Percentiles rank a stretch among this genome's conserved stretches.
Evolutionary conservation across 768 basidiomycete species (phyloP).

Genomic region (Infundibulicybe gibba): DNA sequence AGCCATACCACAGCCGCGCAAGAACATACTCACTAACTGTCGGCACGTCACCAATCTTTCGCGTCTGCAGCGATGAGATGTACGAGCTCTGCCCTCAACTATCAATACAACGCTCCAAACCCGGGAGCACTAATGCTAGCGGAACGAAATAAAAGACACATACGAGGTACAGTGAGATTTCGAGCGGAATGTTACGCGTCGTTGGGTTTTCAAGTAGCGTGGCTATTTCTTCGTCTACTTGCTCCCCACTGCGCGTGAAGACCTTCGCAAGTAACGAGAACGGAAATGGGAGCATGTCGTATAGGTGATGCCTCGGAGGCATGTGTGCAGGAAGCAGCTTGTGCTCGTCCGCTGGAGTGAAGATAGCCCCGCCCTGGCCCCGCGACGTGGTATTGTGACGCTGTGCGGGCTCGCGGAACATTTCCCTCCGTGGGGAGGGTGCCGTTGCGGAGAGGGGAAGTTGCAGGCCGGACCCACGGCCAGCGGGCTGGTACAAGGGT

Average conservation of each 20-base stretch:
- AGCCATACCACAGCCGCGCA: slow-evolving; percentile 1
- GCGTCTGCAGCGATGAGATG: slow-evolving; percentile 51
- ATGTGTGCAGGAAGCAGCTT: slow-evolving; percentile 48
- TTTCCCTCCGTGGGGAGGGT: slow-evolving; percentile 14
- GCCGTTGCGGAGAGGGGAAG: slow-evolving; percentile 21
- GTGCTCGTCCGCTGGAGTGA: slow-evolving; percentile 36
- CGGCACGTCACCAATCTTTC: slow-evolving; percentile 54
- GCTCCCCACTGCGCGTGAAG: slow-evolving; percentile 44
- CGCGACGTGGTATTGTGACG: neutral
- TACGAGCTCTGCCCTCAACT: slow-evolving; percentile 53
- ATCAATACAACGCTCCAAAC: too few relatives aligned
- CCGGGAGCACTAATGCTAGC: too few relatives aligned
- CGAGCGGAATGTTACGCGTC: slow-evolving; percentile 64
- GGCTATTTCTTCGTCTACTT: slow-evolving; percentile 59
- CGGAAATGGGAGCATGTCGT: slow-evolving; percentile 70
- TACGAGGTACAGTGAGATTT: slow-evolving; percentile 67
- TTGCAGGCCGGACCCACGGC: slow-evolving; percentile 9
- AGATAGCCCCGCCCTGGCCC: slow-evolving; percentile 27
- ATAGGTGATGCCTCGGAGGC: slow-evolving; percentile 57
- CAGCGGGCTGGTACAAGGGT: slow-evolving; percentile 19
- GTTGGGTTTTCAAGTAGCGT: slow-evolving; percentile 41
- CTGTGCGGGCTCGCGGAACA: neutral
- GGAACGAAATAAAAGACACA: too few relatives aligned
- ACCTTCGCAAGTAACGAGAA: slow-evolving; percentile 55
- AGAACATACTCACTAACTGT: slow-evolving; percentile 47